Evolutionary conservation across 305 asterid genomes (phyloP), one percentile per base, ranked within the genome.

Genomic region (Caryopteris hybrid): DNA sequence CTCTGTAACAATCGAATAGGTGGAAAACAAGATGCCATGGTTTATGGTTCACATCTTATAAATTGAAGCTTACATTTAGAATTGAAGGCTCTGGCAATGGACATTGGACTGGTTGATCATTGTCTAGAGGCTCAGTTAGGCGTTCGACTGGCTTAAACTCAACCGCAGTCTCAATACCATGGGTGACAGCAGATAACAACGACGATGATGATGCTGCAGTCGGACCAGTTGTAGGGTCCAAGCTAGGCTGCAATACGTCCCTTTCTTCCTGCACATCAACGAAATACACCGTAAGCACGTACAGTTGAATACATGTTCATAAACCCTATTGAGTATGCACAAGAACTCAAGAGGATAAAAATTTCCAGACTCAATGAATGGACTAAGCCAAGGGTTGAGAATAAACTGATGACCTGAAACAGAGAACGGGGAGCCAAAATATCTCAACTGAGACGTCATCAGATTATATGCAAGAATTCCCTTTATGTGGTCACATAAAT

Each of bases 71-170:
- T 77, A 92, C 97, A 76, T 88, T 88, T 14, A 93, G 90, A 68
- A 88, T 83, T 14, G 95, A 90, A 51, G 97, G 97, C 78, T 93
- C 99, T 9, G 96, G 95, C 71, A 90, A 47, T 5, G 97, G 99
- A 72, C 99, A 93, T 10, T 79, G 95, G 73, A 93, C 70, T 20
- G 99, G 96, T 39, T 66, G 88, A 77, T 90, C 99, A 66, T 84
- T 81, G 77, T 90, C 92, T 11, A 80, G 82, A 64, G 97, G 99
- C 84, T 88, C 99, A 20, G 70, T 50, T 0, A 95, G 99, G 76
- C 83, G 91, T 36, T 88, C 94, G 31, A 90, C 83, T 13, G 97
- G 97, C 80, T 93, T 93, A 74, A 93, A 93, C 78, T 88, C 97
- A 18, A 81, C 62, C 1, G 90, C 87, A 31, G 81, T 69, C 69